phyloP scores from a whole-genome alignment of 148 eudicot genomes.

The Limonium bicolor region DNA sequence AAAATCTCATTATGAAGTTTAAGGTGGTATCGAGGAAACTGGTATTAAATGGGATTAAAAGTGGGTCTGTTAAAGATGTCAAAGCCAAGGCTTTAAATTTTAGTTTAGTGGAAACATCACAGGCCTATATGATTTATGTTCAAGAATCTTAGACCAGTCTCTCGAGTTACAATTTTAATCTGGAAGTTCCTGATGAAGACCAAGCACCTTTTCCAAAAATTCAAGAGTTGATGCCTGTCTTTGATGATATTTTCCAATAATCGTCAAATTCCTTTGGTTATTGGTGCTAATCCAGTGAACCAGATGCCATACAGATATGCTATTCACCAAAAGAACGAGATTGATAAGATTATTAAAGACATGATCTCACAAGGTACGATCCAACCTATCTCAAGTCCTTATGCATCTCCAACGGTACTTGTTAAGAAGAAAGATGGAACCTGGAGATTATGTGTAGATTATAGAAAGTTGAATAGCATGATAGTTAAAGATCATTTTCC shows the following conservation, averaged over 20 bases:
- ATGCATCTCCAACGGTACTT: neutral
- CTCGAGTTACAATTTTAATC: neutral
- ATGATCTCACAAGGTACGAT: conserved; percentile 1
- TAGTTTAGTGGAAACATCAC: neutral
- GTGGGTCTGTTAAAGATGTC: neutral
- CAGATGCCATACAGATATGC: neutral
- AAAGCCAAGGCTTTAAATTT: neutral
- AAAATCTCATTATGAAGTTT: neutral
- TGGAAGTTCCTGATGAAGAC: too few relatives aligned
- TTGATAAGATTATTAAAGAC: neutral
- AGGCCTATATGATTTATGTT: neutral
- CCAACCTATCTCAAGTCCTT: neutral
- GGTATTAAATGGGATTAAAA: neutral
- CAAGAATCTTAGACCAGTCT: neutral
- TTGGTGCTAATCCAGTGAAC: neutral
- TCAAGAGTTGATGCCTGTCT: neutral
- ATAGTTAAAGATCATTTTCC: conserved; percentile 1
- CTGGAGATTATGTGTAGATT: conserved; percentile 6
- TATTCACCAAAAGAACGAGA: neutral
- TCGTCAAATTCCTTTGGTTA: neutral
- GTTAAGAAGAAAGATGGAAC: conserved; percentile 8
- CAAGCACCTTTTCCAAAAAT: too few relatives aligned
- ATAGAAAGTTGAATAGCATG: neutral
- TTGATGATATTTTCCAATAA: neutral
- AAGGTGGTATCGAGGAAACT: too few relatives aligned